A percentile compares a stretch with the other conserved stretches of the same genome.
Conservation (phyloP, 2,329 filamentous ascomycete genomes). For the Cercospora brassicicola region DNA sequence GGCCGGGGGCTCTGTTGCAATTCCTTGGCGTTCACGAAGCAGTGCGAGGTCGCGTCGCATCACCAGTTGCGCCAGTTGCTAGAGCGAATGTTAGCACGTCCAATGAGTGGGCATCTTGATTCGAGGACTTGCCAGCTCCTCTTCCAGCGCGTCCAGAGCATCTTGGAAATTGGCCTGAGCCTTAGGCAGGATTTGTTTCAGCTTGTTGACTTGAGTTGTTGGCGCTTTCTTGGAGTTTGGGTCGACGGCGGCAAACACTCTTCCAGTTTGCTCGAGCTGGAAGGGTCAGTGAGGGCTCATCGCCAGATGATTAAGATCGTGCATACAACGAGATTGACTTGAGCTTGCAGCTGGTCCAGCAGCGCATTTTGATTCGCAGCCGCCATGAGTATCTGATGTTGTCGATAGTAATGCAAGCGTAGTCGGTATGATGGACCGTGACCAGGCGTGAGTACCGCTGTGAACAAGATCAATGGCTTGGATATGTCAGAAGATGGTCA, state of each 20-base stretch:
- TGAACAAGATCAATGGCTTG: conserved; percentile 1
- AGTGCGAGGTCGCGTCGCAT: conserved; percentile 41
- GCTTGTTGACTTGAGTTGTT: conserved; percentile 38
- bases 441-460: neutral
- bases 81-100: neutral
- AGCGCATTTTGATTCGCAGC: conserved; percentile 27
- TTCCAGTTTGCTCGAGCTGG: conserved; percentile 48
- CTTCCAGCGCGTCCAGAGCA: conserved; percentile 54
- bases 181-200: conserved; percentile 42
- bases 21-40: conserved; percentile 27
- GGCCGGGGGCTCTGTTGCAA: neutral
- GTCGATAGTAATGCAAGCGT: neutral
- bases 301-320: neutral
- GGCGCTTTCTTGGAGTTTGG: conserved; percentile 29
- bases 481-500: neutral
- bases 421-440: neutral
- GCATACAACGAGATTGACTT: conserved; percentile 51
- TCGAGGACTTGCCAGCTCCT: conserved; percentile 41
- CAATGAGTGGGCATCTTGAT: neutral
- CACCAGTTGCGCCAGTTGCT: conserved; percentile 38
- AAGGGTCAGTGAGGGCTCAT: conserved; percentile 10
- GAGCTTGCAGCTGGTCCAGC: conserved; percentile 49
- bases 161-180: conserved; percentile 50
- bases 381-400: conserved; percentile 17
- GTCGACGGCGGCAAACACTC: conserved; percentile 47